Evolutionary conservation across 169 alveolate species (phyloP).

Genomic region (Plasmodium relictum): DNA sequence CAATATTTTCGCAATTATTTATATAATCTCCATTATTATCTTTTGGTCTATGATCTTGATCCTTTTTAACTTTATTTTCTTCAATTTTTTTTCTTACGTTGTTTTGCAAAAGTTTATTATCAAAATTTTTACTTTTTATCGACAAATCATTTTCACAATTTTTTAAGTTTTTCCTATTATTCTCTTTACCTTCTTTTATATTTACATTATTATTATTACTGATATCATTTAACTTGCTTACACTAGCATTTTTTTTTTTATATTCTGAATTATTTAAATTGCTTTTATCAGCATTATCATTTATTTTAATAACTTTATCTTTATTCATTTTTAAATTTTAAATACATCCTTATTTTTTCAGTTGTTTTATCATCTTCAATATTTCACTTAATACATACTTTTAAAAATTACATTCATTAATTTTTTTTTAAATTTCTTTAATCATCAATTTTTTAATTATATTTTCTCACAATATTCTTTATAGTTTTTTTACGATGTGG

Average conservation of each 20-base stretch:
- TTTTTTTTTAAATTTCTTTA: too few species aligned
- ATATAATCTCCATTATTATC: background rate
- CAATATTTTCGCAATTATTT: background rate
- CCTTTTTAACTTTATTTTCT: background rate
- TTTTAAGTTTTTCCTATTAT: background rate
- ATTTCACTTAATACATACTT: too few species aligned
- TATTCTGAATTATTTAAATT: slow-evolving; percentile 1
- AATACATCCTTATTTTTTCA: too few species aligned
- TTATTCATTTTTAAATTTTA: background rate
- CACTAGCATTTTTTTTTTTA: background rate
- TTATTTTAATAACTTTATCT: background rate
- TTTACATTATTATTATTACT: background rate
- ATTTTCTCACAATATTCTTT: too few species aligned
- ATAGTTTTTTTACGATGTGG: too few species aligned
- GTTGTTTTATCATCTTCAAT: too few species aligned
- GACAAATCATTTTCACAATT: background rate
- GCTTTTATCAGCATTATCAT: background rate
- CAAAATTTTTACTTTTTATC: background rate
- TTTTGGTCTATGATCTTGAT: background rate
- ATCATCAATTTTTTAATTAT: too few species aligned
- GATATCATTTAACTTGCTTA: background rate
- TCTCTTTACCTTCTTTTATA: background rate
- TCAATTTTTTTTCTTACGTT: background rate
- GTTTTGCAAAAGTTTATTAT: background rate
- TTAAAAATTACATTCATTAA: too few species aligned